Percentiles rank a stretch among this genome's conserved stretches.
Conservation (phyloP, 1,284 basidiomycete genomes). For the Trametes polyzona region DNA sequence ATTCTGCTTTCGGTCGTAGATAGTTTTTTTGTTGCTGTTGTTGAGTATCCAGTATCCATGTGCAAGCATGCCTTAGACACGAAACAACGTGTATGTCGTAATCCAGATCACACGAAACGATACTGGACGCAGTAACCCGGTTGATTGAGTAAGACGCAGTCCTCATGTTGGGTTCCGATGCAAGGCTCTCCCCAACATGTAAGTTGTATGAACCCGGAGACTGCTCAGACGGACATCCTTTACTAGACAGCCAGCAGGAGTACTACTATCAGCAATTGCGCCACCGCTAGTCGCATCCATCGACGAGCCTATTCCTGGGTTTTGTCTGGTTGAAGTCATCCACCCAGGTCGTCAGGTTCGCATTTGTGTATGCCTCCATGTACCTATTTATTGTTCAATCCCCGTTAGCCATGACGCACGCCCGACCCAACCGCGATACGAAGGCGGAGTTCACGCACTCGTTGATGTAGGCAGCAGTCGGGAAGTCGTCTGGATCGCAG, state of each 20-base stretch:
- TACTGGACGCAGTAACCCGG: background rate
- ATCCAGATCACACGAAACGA: background rate
- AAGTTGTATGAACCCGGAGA: no score
- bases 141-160: no score
- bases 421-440: background rate
- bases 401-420: background rate
- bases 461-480: conserved; percentile 78
- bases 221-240: no score
- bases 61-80: conserved; percentile 4
- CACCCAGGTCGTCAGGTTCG: conserved; percentile 43
- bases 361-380: conserved; percentile 41
- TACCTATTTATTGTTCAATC: conserved; percentile 24
- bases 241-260: background rate
- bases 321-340: conserved; percentile 39
- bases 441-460: conserved; percentile 47
- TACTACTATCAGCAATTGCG: background rate
- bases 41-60: background rate
- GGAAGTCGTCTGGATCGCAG: conserved; percentile 81
- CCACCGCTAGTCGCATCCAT: conserved; percentile 23
- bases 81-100: background rate
- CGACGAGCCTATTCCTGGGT: conserved; percentile 37
- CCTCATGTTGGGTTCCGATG: no score
- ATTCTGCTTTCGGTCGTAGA: background rate
- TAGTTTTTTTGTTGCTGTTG: background rate
- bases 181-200: no score